A percentile compares a stretch with the other conserved stretches of the same genome.
These are phyloP conservation scores for Apiosordaria backusii DNA, from an alignment of 495 filamentous ascomycete species.

Conservation along the genomic window DNA sequence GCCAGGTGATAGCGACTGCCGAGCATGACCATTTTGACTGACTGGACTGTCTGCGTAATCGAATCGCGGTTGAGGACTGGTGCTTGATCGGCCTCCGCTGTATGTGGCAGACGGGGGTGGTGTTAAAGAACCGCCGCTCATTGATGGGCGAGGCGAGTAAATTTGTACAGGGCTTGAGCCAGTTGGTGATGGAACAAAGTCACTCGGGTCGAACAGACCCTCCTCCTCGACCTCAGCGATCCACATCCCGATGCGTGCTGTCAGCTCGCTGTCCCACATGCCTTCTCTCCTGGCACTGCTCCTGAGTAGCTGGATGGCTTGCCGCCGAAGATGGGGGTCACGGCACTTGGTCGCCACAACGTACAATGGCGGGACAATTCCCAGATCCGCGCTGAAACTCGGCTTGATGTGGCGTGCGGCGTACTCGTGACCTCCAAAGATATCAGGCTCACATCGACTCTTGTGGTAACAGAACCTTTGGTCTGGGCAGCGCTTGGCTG, in stretches of 20 bases:
- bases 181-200: slow-evolving; percentile 16
- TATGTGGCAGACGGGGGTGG: slow-evolving; percentile 9
- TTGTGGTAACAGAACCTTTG: slow-evolving; percentile 41
- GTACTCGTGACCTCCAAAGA: slow-evolving; percentile 42
- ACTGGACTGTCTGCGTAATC: slow-evolving; percentile 18
- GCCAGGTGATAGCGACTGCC: slow-evolving; percentile 1
- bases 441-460: slow-evolving; percentile 33
- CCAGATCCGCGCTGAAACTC: slow-evolving; percentile 52
- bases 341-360: slow-evolving; percentile 58
- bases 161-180: slow-evolving; percentile 31
- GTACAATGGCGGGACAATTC: slow-evolving; percentile 54
- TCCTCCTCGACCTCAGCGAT: slow-evolving; percentile 57
- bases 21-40: background rate
- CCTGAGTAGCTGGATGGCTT: slow-evolving; percentile 54
- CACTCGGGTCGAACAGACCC: slow-evolving; percentile 4
- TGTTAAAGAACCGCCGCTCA: slow-evolving; percentile 17
- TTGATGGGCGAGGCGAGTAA: slow-evolving; percentile 27
- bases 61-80: slow-evolving; percentile 15
- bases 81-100: slow-evolving; percentile 10
- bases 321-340: slow-evolving; percentile 49
- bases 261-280: slow-evolving; percentile 59
- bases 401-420: slow-evolving; percentile 49
- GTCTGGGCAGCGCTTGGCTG: slow-evolving; percentile 43
- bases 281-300: slow-evolving; percentile 57
- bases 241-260: slow-evolving; percentile 52